Evolutionary conservation across 1,284 basidiomycete species (phyloP), one percentile per base, ranked within the genome.

Genomic region (Stygiomarasmius scandens): DNA sequence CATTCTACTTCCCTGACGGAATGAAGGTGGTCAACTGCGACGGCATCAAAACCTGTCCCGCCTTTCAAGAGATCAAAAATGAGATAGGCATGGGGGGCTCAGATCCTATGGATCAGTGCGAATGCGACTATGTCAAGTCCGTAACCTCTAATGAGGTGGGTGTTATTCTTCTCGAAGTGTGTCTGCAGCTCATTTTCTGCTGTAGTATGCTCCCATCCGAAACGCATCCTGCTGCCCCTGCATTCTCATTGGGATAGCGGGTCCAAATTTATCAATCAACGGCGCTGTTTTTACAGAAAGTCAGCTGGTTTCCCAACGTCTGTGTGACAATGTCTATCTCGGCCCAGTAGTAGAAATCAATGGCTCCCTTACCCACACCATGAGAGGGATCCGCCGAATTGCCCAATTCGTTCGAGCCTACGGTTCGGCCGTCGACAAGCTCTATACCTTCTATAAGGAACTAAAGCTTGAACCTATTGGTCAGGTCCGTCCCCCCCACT

Each of bases 241-340:
- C 10, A 19, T 58, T 23, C 51, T 58, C 32, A 14, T 58, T 12
- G 45, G 52, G 8, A 14, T 58, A 14, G 22, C 46, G 9, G 56
- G 56, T 23, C 56, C 44, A 19, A 6, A 49, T 41, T 8, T 58
- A 14, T 24, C 22, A 6, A 25, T 58, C 24, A 49, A 29, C 9
- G 56, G 50, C 4, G 49, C 56, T 5, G 50, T 49, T 3, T 52
- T 57, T 36, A 29, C 49, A 0, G 56, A 57, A n/a, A n/a, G n/a
- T 14, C 23, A 44, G 1, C 50, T 56, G 20, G 22, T 56, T 22
- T 34, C 44, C 5, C 14, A 57, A 36, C 51, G n/a, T 8, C 23
- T 53, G 9, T 20, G 34, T 2, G 34, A 53, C n/a, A 43, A 36
- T n/a, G 11, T 48, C 41, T 52, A 1, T 8, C 2, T 46, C 19